Conservation (phyloP, 1,284 basidiomycete genomes). For the Pseudozyma sp. region DNA sequence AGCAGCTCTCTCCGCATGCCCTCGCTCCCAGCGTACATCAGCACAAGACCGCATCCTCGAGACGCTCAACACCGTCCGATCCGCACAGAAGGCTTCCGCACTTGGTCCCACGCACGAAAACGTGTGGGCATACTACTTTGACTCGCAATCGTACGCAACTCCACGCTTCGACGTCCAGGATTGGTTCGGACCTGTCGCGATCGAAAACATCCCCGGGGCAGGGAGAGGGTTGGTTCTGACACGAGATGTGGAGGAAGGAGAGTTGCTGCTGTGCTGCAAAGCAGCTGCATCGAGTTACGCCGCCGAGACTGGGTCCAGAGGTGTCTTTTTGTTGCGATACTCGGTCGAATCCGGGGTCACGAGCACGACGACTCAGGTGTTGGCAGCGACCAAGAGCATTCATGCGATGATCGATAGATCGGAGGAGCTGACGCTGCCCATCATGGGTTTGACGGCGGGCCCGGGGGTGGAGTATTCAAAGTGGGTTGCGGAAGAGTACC, state of each 20-base stretch:
- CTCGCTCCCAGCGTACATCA: slow-evolving; percentile 10
- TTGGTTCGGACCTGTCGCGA: slow-evolving; percentile 57
- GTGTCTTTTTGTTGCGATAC: slow-evolving; percentile 54
- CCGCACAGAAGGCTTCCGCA: slow-evolving; percentile 30
- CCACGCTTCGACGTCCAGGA: slow-evolving; percentile 56
- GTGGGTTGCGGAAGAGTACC: slow-evolving; percentile 54
- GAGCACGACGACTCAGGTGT: slow-evolving; percentile 66
- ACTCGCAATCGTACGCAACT: slow-evolving; percentile 48
- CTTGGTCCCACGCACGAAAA: slow-evolving; percentile 48
- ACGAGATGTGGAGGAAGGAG: slow-evolving; percentile 58
- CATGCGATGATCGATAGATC: slow-evolving; percentile 63
- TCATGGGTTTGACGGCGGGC: slow-evolving; percentile 66
- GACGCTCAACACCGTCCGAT: slow-evolving; percentile 30
- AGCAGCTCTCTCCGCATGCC: slow-evolving; percentile 30
- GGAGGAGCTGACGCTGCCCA: slow-evolving; percentile 46
- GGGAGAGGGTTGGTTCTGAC: slow-evolving; percentile 64
- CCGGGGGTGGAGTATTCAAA: slow-evolving; percentile 48
- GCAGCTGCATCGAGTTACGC: slow-evolving; percentile 61
- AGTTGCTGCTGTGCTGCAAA: slow-evolving; percentile 61
- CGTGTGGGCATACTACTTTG: slow-evolving; percentile 54
- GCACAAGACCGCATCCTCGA: slow-evolving; percentile 41
- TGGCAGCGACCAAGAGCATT: slow-evolving; percentile 63
- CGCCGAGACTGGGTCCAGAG: slow-evolving; percentile 48
- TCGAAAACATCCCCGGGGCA: slow-evolving; percentile 59
- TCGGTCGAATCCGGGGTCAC: slow-evolving; percentile 60